Percentiles rank a stretch among this genome's conserved stretches.
phyloP scores from a whole-genome alignment of 2,329 filamentous ascomycete genomes.

The Fusarium scirpi region DNA sequence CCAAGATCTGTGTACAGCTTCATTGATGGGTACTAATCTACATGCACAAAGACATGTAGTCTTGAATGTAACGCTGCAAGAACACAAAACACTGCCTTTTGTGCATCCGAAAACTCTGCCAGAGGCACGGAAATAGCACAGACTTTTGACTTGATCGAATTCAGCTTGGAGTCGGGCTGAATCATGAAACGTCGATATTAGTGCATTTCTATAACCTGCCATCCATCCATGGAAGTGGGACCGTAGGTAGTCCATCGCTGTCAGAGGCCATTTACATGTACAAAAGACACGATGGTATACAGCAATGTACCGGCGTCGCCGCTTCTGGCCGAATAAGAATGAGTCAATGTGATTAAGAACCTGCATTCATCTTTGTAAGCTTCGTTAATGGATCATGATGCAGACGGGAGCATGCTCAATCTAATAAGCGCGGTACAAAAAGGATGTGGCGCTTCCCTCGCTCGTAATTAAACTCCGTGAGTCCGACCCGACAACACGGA shows the following conservation, averaged over 20 bases:
- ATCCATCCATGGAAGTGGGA: conserved; percentile 16
- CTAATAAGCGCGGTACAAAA: conserved; percentile 5
- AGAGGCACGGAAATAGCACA: conserved; percentile 18
- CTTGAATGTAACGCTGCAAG: conserved; percentile 2
- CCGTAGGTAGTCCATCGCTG: background rate
- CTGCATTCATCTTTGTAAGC: conserved; percentile 22
- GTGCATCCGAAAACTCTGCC: background rate
- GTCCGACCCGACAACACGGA: conserved; percentile 42
- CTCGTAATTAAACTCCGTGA: conserved; percentile 44
- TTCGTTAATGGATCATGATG: conserved; percentile 10
- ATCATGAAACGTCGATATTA: conserved; percentile 39
- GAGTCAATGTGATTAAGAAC: background rate
- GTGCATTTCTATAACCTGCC: conserved; percentile 7
- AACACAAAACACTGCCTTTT: background rate
- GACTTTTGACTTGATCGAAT: conserved; percentile 9
- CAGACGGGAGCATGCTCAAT: background rate
- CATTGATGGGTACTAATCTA: background rate
- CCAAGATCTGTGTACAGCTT: background rate
- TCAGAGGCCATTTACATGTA: conserved; percentile 7
- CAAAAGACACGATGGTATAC: background rate
- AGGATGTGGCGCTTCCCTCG: conserved; percentile 33
- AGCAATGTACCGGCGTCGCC: conserved; percentile 27
- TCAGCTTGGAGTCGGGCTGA: conserved; percentile 13
- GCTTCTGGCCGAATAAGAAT: conserved; percentile 15
- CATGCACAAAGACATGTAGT: background rate